Evolutionary conservation across 2,329 filamentous ascomycete genomes (phyloP).

Genomic region (Beauveria asiatica): DNA sequence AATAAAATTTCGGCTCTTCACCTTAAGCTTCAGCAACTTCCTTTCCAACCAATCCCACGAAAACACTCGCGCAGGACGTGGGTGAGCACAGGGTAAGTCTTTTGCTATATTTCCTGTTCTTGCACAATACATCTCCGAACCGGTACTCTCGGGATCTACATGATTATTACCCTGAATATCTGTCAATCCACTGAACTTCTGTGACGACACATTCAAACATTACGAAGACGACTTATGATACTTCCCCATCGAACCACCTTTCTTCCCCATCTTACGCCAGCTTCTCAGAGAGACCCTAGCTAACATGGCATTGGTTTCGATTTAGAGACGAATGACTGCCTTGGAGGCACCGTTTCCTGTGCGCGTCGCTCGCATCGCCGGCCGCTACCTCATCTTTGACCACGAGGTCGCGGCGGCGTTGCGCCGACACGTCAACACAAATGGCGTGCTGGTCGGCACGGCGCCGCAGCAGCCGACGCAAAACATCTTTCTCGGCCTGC

Average conservation of each 20-base stretch:
- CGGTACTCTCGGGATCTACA: conserved; percentile 18
- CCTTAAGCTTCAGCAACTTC: neutral
- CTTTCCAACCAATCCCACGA: neutral
- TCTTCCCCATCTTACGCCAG: neutral
- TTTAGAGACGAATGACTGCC: conserved; percentile 14
- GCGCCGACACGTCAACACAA: conserved; percentile 73
- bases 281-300: neutral
- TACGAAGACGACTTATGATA: conserved; percentile 39
- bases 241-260: conserved; percentile 5
- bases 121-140: neutral
- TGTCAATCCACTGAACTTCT: conserved; percentile 51
- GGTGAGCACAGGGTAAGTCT: conserved; percentile 14
- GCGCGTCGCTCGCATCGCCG: conserved; percentile 71
- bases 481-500: conserved; percentile 85
- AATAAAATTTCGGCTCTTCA: conserved; percentile 8
- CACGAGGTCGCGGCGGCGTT: conserved; percentile 69
- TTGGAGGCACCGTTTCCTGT: conserved; percentile 37
- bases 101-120: conserved; percentile 4
- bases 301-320: conserved; percentile 1
- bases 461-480: conserved; percentile 90
- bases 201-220: conserved; percentile 34
- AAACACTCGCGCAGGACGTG: conserved; percentile 10
- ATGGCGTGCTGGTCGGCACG: conserved; percentile 76
- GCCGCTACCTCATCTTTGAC: conserved; percentile 85
- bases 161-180: conserved; percentile 47